A percentile compares a stretch with the other conserved stretches of the same genome.
phyloP scores from a whole-genome alignment of 164 flowering plant genomes.

The Chloranthus sessilifolius region DNA sequence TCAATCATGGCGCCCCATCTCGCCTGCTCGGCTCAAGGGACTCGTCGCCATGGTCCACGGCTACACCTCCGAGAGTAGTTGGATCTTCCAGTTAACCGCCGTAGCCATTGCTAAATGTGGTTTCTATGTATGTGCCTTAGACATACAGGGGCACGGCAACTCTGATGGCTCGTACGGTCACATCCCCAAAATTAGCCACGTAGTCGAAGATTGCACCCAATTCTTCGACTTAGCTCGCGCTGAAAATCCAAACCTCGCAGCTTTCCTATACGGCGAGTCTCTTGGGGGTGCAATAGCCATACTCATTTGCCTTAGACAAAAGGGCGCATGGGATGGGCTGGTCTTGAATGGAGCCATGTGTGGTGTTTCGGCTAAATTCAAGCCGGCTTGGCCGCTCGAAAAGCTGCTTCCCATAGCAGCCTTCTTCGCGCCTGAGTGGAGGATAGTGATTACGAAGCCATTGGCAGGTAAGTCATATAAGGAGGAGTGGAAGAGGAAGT shows the following conservation, averaged over 20 bases:
- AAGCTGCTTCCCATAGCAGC: constrained; percentile 32
- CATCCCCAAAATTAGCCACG: constrained; percentile 24
- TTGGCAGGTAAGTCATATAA: constrained; percentile 10
- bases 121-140: constrained; percentile 32
- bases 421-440: constrained; percentile 25
- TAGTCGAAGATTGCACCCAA: constrained; percentile 30
- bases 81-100: constrained; percentile 33
- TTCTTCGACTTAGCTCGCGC: constrained; percentile 22
- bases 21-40: constrained; percentile 10
- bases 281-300: constrained; percentile 38
- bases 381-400: constrained; percentile 35
- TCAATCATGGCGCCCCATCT: constrained; percentile 32
- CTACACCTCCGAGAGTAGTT: constrained; percentile 32
- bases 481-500: constrained; percentile 19
- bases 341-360: constrained; percentile 43
- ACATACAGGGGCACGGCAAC: constrained; percentile 46
- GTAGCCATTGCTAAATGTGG: constrained; percentile 36
- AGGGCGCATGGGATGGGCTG: constrained; percentile 30
- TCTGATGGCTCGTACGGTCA: constrained; percentile 39
- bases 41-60: constrained; percentile 42
- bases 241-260: constrained; percentile 23
- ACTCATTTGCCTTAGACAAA: constrained; percentile 24
- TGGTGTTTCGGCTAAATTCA: constrained; percentile 29
- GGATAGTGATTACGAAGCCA: constrained; percentile 5
- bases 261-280: constrained; percentile 39